Evolutionary conservation across 2,329 filamentous ascomycete species (phyloP).

Genomic region (Didymella exigua): DNA sequence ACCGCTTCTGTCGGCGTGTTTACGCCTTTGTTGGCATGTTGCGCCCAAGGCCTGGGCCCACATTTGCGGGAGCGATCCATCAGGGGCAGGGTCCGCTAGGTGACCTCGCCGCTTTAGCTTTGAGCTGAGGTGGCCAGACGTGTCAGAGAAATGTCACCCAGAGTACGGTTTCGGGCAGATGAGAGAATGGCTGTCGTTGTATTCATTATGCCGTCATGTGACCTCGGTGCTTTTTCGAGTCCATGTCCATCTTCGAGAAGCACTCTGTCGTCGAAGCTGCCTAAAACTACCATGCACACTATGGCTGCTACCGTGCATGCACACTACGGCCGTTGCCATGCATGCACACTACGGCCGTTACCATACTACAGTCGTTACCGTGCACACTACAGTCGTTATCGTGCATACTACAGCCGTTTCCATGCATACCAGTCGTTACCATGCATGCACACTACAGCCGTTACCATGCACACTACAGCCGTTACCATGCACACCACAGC

Average conservation of each 20-base stretch:
- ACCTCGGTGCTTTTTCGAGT: not conserved
- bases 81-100: slow-evolving; percentile 6
- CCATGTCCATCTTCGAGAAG: not conserved
- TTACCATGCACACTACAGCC: too few relatives aligned
- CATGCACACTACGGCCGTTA: too few relatives aligned
- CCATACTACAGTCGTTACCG: too few relatives aligned
- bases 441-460: too few relatives aligned
- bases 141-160: not conserved
- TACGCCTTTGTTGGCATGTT: slow-evolving; percentile 9
- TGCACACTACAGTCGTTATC: too few relatives aligned
- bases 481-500: too few relatives aligned
- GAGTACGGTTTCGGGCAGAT: not conserved
- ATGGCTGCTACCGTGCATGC: too few relatives aligned
- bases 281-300: not conserved
- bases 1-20: not conserved
- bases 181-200: slow-evolving; percentile 4
- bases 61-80: slow-evolving; percentile 4
- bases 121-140: not conserved
- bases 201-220: slow-evolving; percentile 6
- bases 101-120: slow-evolving; percentile 4
- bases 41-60: slow-evolving; percentile 4
- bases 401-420: too few relatives aligned
- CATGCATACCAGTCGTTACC: too few relatives aligned
- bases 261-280: slow-evolving; percentile 6
- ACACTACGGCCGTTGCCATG: too few relatives aligned